Evolutionary conservation across 2,329 filamentous ascomycete species (phyloP).

Genomic region (Proliferodiscus dingleyae): DNA sequence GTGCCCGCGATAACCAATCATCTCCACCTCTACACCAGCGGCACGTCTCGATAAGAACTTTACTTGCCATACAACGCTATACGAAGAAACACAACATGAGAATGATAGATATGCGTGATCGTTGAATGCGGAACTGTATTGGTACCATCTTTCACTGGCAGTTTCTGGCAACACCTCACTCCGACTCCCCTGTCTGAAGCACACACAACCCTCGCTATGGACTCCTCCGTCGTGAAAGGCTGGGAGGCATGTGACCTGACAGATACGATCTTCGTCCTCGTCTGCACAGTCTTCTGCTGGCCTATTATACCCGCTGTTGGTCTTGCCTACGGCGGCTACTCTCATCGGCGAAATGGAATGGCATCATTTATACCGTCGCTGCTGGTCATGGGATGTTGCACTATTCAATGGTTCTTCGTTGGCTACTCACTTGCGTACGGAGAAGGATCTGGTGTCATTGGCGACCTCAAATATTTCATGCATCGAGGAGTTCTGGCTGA

Average conservation of each 20-base stretch:
- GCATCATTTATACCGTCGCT: constrained; percentile 59
- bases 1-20: background rate
- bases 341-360: constrained; percentile 56
- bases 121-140: no score
- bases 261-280: constrained; percentile 49
- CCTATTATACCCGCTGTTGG: constrained; percentile 64
- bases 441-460: constrained; percentile 55
- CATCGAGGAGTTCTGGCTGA: constrained; percentile 53
- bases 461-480: constrained; percentile 56
- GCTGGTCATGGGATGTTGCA: constrained; percentile 48
- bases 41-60: background rate
- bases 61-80: no score
- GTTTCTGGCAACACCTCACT: no score
- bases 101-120: no score
- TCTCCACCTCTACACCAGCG: background rate
- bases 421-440: constrained; percentile 60
- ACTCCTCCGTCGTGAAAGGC: constrained; percentile 34
- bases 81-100: no score
- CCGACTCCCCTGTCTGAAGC: background rate
- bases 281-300: constrained; percentile 57
- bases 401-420: constrained; percentile 55
- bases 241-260: constrained; percentile 47
- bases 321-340: constrained; percentile 58
- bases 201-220: constrained; percentile 6
- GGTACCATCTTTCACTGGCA: no score